Evolutionary conservation across 2,329 filamentous ascomycete genomes (phyloP), one percentile per base, ranked within the genome.

Genomic region (Phyllosticta citrichinensis): DNA sequence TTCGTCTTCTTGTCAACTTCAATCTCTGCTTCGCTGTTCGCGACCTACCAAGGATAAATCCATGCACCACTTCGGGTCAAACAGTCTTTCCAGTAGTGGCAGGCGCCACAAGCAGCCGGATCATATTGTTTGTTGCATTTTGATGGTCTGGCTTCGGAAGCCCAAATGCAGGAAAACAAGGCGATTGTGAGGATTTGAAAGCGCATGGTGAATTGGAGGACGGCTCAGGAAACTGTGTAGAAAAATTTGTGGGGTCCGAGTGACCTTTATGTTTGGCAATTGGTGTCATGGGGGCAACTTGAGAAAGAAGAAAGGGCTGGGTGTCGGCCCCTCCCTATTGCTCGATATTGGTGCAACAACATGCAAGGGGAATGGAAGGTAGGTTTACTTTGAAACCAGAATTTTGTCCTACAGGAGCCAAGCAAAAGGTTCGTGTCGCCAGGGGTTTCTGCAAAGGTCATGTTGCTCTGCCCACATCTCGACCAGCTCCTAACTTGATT

Each of bases 41-140:
- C 2, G 9, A 30, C 20, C 30, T 56, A 61, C 59, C 59, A 61
- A 17, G 59, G 59, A 11, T 17, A 19, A 24, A 53, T 57, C 59
- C 59, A 61, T 56, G 50, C 59, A 54, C 5, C 25, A 35, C 27
- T 56, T 54, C 19, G 17, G 17, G 40, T n/a, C 40, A 61, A 50
- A 47, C 59, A 61, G 19, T 61, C n/a, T 20, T 55, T 54, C 25
- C 27, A 61, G 17, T 53, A 61, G 54, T 61, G 59, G 17, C 59
- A 61, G 14, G 59, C 27, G 9, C 59, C 59, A 30, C 59, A 61
- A 20, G 54, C 47, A 14, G 55, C 54, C 5, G 14, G 17, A 5
- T 54, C 56, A 11, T 35, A 61, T 27, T 61, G 54, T 22, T 35
- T 53, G 59, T 61, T 61, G 47, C 59, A 61, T 2, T 30, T 6